These are phyloP conservation scores for Scenedesmus sp. DNA, from an alignment of 163 green algal genomes.

Conservation along the genomic window DNA sequence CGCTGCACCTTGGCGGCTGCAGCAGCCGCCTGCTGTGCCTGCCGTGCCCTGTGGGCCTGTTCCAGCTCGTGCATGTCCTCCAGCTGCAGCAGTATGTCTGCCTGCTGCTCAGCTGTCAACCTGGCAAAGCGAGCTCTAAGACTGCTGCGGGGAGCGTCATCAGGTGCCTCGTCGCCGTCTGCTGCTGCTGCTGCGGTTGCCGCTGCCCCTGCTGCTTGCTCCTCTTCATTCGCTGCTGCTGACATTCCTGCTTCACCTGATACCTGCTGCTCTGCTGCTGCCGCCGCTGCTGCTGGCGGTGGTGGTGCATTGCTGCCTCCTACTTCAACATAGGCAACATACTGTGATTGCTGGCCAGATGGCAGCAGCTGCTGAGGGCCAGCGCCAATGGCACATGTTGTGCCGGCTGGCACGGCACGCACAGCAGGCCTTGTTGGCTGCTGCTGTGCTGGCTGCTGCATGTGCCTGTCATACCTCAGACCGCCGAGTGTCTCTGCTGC, in stretches of 20 bases:
- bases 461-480: not conserved
- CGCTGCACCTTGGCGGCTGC: conserved; percentile 3
- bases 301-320: not conserved
- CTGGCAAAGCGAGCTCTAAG: conserved; percentile 3
- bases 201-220: not conserved
- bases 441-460: not conserved
- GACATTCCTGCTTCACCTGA: not conserved
- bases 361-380: not conserved
- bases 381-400: not conserved
- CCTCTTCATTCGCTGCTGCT: not conserved
- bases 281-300: not conserved
- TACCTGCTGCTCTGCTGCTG: not conserved
- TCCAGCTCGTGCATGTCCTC: not conserved
- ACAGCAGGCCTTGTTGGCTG: not conserved
- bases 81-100: conserved; percentile 16
- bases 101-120: conserved; percentile 25
- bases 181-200: not conserved
- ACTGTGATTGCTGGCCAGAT: not conserved
- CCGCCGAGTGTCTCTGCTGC: not conserved
- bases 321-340: not conserved
- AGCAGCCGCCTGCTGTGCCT: not conserved
- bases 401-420: not conserved
- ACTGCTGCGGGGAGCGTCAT: not conserved
- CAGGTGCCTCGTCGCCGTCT: not conserved
- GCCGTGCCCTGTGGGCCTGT: not conserved